Percentiles rank a stretch among this genome's conserved stretches.
phyloP scores from a whole-genome alignment of 306 rosid genomes.

The Castanea mollissima region DNA sequence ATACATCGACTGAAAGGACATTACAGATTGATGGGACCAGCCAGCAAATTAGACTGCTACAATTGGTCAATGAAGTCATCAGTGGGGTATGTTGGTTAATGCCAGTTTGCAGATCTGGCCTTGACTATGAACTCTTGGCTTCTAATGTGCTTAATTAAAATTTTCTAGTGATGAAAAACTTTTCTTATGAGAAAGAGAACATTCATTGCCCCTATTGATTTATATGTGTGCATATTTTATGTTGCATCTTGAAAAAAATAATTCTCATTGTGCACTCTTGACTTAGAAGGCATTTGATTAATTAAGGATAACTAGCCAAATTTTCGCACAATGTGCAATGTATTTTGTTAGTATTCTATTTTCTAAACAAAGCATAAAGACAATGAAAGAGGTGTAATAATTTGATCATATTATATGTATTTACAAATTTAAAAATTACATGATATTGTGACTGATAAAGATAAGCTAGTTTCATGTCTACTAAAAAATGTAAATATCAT shows the following conservation, averaged over 20 bases:
- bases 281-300: too few relatives aligned
- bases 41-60: conserved; percentile 82
- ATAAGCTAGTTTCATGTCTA: too few relatives aligned
- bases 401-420: too few relatives aligned
- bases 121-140: conserved; percentile 16
- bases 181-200: neutral
- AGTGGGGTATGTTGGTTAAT: conserved; percentile 69
- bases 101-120: conserved; percentile 28
- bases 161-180: neutral
- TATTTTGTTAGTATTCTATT: too few relatives aligned
- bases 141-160: conserved; percentile 20
- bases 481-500: too few relatives aligned
- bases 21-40: conserved; percentile 83
- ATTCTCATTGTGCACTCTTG: neutral
- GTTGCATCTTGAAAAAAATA: neutral
- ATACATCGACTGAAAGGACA: conserved; percentile 77
- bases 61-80: conserved; percentile 75
- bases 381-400: too few relatives aligned
- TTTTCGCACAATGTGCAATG: too few relatives aligned
- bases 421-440: too few relatives aligned
- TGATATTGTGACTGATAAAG: too few relatives aligned
- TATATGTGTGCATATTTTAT: neutral
- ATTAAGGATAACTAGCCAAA: too few relatives aligned
- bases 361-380: too few relatives aligned
- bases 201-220: neutral